Evolutionary conservation across 1,284 basidiomycete genomes (phyloP), one percentile per base, ranked within the genome.

Genomic region (Trichosporon ovoides): DNA sequence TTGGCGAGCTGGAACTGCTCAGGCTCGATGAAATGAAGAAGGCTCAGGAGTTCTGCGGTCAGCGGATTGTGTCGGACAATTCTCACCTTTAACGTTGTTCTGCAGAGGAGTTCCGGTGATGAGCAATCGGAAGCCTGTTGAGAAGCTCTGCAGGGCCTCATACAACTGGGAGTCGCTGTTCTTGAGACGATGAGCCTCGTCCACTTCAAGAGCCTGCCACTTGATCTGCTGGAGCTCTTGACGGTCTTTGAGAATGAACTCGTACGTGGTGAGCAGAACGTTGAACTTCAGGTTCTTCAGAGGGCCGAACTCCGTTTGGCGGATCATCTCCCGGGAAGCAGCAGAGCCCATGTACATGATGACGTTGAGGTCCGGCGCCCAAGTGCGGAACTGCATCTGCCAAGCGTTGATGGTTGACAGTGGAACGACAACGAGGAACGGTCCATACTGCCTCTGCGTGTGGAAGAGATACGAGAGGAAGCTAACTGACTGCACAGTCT

Each of bases 11-110:
- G 74, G 53, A 70, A 98, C 80, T 93, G 91, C 70, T 98, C 94
- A 5, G 96, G 96, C 86, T 96, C 95, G 62, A 98, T 81, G 82
- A 99, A 99, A 76, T 99, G 96, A 87, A 98, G 96, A 68, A 98
- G 80, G 14, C 96, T 91, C 38, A 98, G 81, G 20, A 99, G 81
- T 77, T 99, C 96, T 93, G 70, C 11, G 59, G 63, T 54, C 56
- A 60, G 53, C 40, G 33, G n/a, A 9, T n/a, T 28, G 18, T 2
- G 13, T 7, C 13, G 31, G 57, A 19, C 6, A 49, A 7, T 55
- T 49, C 82, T 57, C 67, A 91, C 91, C 91, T 80, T 94, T 96
- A 70, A 99, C 94, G 73, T 97, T 98, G 81, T 99, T 99, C 77
- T 99, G 96, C 56, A 99, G 81, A 18, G 96, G 96, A 3, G 96